Base-by-base conservation (phyloP, 495 filamentous ascomycete species). In the Parathielavia appendiculata region DNA sequence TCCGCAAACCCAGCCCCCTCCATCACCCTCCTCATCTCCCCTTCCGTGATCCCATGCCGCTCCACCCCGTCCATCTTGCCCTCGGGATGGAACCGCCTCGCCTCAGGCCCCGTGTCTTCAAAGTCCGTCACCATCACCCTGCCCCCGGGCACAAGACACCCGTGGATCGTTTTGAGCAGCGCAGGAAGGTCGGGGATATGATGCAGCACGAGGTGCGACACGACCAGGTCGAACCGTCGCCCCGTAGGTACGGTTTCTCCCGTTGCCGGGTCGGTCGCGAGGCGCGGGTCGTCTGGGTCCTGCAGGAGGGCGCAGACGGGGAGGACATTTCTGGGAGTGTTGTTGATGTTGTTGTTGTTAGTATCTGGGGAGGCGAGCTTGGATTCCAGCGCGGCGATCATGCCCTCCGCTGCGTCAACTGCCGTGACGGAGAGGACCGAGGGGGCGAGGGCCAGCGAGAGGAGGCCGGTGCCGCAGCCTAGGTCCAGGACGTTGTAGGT, bases 381-480 rank as follows among this genome's bases (percentile, higher is more conserved):
- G 12, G 56, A 8, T 11, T 69, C 62, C 17, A 82, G 65, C n/a
- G 72, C 75, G 2, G 68, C 66, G 49, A 83, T 77, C 81, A 83
- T 83, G 49, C 80, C 81, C 17, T 71, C 55, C 9, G 80, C 76
- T 0, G 75, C 66, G 54, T 83, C 81, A 13, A 83, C 69, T 32
- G 78, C 79, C 13, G 78, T 73, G 17, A 82, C 63, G 30, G 67
- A 70, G 44, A 66, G 67, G 5, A 70, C 67, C 9, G 65, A 46
- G 0, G 79, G 78, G 0, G 79, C 74, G 26, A 83, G 67, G 4
- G 61, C 66, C 16, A 79, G 71, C 2, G 78, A 80, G 2, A 83
- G 70, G 6, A 82, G 70, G 47, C 81, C 81, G 12, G 81, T 83
- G 20, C 81, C 80, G 62, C 80, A 82, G 54, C 81, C 81, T 14